phyloP scores from a whole-genome alignment of 345 rosid genomes.

The Eutrema yunnanense region DNA sequence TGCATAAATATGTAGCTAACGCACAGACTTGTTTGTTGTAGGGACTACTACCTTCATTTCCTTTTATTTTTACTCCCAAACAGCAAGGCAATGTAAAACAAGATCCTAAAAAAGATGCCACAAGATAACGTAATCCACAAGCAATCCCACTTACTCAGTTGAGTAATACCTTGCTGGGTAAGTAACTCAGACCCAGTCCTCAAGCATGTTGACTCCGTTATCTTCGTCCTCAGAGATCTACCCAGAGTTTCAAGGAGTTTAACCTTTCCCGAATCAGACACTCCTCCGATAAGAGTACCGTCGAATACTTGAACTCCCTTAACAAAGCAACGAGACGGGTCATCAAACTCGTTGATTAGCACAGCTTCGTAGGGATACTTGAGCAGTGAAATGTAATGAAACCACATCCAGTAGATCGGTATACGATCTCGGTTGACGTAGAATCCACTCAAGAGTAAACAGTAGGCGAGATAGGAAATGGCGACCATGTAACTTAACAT shows the following conservation, averaged over 20 bases:
- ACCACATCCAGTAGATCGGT: conserved; percentile 30
- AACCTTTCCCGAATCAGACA: neutral
- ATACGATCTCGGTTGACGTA: conserved; percentile 27
- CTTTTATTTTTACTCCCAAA: conserved; percentile 33
- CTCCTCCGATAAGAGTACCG: conserved; percentile 6
- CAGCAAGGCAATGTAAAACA: conserved; percentile 30
- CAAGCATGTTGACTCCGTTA: conserved; percentile 25
- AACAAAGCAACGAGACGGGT: conserved; percentile 18
- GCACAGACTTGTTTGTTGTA: neutral
- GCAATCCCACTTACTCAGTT: conserved; percentile 27
- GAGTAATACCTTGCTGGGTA: conserved; percentile 23
- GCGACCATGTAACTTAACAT: conserved; percentile 36
- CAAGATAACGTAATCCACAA: conserved; percentile 29
- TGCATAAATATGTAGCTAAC: neutral
- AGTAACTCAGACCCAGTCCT: conserved; percentile 19
- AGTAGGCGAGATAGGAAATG: conserved; percentile 36
- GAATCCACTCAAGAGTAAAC: conserved; percentile 28
- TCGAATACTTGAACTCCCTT: conserved; percentile 27
- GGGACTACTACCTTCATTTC: conserved; percentile 17
- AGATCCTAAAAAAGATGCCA: conserved; percentile 25
- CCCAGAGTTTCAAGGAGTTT: conserved; percentile 17
- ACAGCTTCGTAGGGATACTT: conserved; percentile 28
- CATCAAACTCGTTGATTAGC: conserved; percentile 23
- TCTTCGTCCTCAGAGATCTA: conserved; percentile 10
- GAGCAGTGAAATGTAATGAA: conserved; percentile 22